Conservation (phyloP, 129 eudicot species). For the Gnaphalium uliginosum region DNA sequence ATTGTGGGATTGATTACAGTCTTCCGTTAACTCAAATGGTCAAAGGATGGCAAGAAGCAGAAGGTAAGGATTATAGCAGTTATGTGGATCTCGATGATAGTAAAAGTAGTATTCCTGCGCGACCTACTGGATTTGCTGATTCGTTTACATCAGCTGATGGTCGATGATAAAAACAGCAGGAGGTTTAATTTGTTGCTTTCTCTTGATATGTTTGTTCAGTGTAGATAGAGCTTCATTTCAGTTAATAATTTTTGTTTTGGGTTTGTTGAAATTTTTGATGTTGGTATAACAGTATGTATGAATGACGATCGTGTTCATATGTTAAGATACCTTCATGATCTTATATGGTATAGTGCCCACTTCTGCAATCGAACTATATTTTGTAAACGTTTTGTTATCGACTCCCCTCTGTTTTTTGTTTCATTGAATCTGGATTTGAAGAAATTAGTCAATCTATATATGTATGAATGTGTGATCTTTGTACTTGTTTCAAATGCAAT, state of each 20-base stretch:
- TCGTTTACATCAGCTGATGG: constrained; percentile 95
- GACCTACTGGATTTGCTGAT: constrained; percentile 96
- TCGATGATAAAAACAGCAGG: constrained; percentile 37
- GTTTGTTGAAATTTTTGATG: constrained; percentile 16
- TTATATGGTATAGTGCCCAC: neutral
- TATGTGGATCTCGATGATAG: constrained; percentile 83
- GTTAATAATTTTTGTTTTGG: neutral
- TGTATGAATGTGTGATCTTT: no score
- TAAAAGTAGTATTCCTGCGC: constrained; percentile 87
- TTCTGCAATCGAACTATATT: neutral
- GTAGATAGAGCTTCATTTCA: constrained; percentile 38
- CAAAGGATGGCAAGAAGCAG: constrained; percentile 95
- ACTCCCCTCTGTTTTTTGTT: no score
- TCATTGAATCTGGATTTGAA: neutral
- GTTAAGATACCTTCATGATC: neutral
- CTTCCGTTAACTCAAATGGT: constrained; percentile 97
- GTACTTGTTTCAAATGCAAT: no score
- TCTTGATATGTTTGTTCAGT: constrained; percentile 14
- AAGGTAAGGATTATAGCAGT: constrained; percentile 61
- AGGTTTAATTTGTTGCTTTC: neutral
- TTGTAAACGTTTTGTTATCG: neutral
- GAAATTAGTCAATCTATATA: no score
- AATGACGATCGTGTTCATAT: neutral
- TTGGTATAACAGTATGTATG: constrained; percentile 16
- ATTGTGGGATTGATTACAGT: constrained; percentile 89